Evolutionary conservation across 2,329 filamentous ascomycete genomes (phyloP).

Genomic region (Fusarium robinianum): DNA sequence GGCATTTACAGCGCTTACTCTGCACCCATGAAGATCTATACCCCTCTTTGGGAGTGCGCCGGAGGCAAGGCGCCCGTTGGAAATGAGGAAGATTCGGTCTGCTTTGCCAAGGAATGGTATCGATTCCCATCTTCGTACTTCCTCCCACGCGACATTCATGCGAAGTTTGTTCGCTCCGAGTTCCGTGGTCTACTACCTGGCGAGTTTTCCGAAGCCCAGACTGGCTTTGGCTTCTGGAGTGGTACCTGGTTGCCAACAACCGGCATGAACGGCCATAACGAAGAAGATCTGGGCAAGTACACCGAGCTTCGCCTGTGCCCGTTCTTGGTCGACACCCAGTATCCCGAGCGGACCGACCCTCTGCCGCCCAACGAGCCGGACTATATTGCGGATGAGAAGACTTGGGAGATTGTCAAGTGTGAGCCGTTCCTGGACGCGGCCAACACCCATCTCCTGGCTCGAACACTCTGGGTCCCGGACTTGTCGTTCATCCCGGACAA

Average conservation of each 20-base stretch:
- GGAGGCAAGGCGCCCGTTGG: constrained; percentile 56
- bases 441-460: constrained; percentile 72
- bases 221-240: constrained; percentile 72
- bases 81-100: constrained; percentile 70
- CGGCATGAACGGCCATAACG: constrained; percentile 91
- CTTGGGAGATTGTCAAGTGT: constrained; percentile 80
- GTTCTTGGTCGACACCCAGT: constrained; percentile 87
- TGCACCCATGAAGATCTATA: constrained; percentile 75
- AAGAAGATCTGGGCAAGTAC: constrained; percentile 87
- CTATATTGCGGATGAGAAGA: constrained; percentile 72
- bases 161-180: constrained; percentile 89
- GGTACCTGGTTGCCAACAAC: constrained; percentile 82
- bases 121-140: constrained; percentile 94
- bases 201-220: constrained; percentile 78
- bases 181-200: constrained; percentile 89
- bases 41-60: constrained; percentile 63
- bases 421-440: constrained; percentile 79
- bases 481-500: constrained; percentile 68
- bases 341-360: constrained; percentile 58
- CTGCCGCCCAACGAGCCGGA: constrained; percentile 75
- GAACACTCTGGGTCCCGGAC: constrained; percentile 82
- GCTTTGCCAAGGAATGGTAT: constrained; percentile 97
- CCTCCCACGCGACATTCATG: constrained; percentile 78
- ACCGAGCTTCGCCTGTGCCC: constrained; percentile 74
- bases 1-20: constrained; percentile 82